Base-by-base conservation (phyloP, 2,329 filamentous ascomycete species). In the Pleoardoris graminearum region DNA sequence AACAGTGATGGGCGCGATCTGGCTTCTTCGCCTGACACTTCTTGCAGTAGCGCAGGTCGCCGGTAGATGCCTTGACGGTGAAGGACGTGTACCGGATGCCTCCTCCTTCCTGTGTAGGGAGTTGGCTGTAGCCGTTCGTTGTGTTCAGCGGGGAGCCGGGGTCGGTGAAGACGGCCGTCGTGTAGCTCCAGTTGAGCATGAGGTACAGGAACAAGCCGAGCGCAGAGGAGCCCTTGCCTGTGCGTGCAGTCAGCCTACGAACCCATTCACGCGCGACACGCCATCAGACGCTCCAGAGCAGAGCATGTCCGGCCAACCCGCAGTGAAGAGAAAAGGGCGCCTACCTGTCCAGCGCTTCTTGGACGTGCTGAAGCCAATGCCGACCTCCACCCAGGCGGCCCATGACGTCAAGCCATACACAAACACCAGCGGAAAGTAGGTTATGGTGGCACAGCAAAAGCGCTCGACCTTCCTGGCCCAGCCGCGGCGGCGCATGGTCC, bases 11-110 rank as follows among this genome's bases (percentile, higher is more conserved):
- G 27, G 93, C 86, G 55, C 94, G 90, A 76, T 99, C 94, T 36
- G 94, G 94, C 78, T 99, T 99, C 58, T 89, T 85, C 47, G 87
- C 87, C 77, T 95, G 90, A 75, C 94, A 99, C 77, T 99, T 99
- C 77, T 97, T 97, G 82, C 94, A 99, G 78, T 88, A 97, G 50
- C 94, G 85, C 47, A 89, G 77, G 65, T 89, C 89, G 64, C 94
- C 94, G 36, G 90, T 91, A 7, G 70, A 72, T 51, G 90, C 88
- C 76, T 94, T 99, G 68, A 97, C 94, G 1, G 93, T 97, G 67
- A 96, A 89, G 32, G 88, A 89, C 7, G 89, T 88, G 51, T 86
- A 82, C 45, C 78, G 72, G n/a, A 77, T 70, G 59, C 72, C 59
- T 6, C 65, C 67, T 63, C 83, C 75, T 58, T 87, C 85, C 55